Evolutionary conservation across 2,329 filamentous ascomycete species (phyloP).

Genomic region (Colletotrichum lindemuthianum): DNA sequence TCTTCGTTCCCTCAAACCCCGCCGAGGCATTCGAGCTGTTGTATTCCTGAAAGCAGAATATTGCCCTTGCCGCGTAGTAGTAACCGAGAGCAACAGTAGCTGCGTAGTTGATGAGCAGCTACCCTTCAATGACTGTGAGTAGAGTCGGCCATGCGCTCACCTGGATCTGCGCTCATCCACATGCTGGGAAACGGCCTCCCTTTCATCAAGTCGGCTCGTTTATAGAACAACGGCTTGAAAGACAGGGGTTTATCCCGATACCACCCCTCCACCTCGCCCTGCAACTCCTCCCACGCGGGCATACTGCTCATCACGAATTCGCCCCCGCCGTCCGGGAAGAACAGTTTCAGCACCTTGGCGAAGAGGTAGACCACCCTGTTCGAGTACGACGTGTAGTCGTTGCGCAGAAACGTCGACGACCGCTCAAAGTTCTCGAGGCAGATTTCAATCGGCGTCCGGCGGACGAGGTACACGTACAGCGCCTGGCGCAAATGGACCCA

Average conservation of each 20-base stretch:
- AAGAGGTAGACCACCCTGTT: conserved; percentile 39
- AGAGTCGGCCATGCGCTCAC: conserved; percentile 35
- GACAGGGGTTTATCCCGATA: conserved; percentile 42
- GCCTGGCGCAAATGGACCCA: conserved; percentile 53
- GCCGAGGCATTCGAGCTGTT: conserved; percentile 18
- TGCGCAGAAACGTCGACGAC: conserved; percentile 33
- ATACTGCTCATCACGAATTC: background rate
- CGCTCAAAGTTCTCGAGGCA: conserved; percentile 37
- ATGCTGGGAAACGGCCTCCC: conserved; percentile 46
- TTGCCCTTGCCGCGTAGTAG: conserved; percentile 43
- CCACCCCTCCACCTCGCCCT: conserved; percentile 42
- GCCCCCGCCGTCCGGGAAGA: conserved; percentile 19
- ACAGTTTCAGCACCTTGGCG: conserved; percentile 40
- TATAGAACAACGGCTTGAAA: conserved; percentile 47
- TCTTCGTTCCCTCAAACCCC: conserved; percentile 29
- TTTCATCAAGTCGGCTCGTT: conserved; percentile 38
- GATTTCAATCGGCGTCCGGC: conserved; percentile 36
- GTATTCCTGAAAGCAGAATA: conserved; percentile 36
- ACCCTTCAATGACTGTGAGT: background rate
- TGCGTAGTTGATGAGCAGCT: background rate
- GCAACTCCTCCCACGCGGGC: conserved; percentile 11
- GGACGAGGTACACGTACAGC: conserved; percentile 49
- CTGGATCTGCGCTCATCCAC: conserved; percentile 48
- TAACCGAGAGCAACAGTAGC: conserved; percentile 50
- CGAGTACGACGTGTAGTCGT: conserved; percentile 36